A percentile compares a stretch with the other conserved stretches of the same genome.
phyloP scores from a whole-genome alignment of 1,284 basidiomycete species.

The Marasmius sp. region DNA sequence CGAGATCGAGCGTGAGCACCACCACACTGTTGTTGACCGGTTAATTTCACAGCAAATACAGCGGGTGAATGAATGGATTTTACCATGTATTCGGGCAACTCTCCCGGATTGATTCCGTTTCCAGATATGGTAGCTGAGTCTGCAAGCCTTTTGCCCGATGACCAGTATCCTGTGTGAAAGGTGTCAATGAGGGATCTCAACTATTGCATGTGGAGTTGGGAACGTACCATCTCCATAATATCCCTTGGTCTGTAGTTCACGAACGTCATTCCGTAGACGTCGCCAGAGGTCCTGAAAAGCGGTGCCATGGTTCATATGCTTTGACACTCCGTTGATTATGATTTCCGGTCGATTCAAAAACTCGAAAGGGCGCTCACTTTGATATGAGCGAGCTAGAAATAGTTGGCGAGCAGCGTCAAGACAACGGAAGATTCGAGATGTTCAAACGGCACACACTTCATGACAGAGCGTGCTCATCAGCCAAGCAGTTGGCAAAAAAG shows the following conservation, averaged over 20 bases:
- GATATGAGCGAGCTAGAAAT: conserved; percentile 68
- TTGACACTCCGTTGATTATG: conserved; percentile 4
- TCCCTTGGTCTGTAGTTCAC: conserved; percentile 63
- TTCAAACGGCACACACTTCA: conserved; percentile 49
- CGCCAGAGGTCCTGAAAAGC: conserved; percentile 74
- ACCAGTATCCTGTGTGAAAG: conserved; percentile 67
- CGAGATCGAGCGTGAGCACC: conserved; percentile 69
- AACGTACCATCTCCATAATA: conserved; percentile 76
- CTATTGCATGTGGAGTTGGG: neutral
- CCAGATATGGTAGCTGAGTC: conserved; percentile 59
- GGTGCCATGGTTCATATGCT: conserved; percentile 80
- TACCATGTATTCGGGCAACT: conserved; percentile 77
- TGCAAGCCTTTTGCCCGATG: conserved; percentile 64
- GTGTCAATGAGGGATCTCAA: neutral
- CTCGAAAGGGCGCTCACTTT: conserved; percentile 44
- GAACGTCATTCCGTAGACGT: conserved; percentile 62
- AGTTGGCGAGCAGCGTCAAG: neutral
- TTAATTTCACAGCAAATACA: conserved; percentile 3
- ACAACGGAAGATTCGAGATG: conserved; percentile 3
- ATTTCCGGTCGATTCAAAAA: neutral
- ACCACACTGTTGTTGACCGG: conserved; percentile 55
- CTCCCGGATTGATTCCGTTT: conserved; percentile 48
- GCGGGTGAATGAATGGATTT: conserved; percentile 10
- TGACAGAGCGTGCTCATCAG: conserved; percentile 79
- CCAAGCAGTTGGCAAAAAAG: conserved; percentile 62